phyloP scores from a whole-genome alignment of 257 asterid genomes.

The Solanum dulcamara region DNA sequence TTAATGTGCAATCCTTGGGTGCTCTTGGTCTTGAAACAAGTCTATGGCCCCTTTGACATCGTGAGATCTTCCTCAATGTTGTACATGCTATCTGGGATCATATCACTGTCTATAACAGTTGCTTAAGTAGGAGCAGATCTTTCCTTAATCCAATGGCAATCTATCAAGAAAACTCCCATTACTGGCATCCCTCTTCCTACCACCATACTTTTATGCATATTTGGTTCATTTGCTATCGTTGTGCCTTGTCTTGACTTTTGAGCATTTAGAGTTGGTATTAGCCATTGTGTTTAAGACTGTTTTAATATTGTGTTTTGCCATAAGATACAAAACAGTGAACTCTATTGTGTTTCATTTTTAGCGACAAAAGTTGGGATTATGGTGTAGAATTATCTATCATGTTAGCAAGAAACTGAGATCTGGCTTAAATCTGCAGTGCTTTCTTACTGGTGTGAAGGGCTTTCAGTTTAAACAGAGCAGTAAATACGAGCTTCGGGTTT shows the following conservation, averaged over 20 bases:
- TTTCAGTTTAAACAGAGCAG: constrained; percentile 49
- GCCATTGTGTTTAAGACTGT: not conserved
- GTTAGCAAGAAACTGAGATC: not conserved
- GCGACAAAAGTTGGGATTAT: not conserved
- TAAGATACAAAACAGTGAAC: not conserved
- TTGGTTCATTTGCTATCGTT: not conserved
- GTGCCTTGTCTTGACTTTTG: not conserved
- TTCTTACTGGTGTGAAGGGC: constrained; percentile 71
- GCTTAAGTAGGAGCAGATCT: not conserved
- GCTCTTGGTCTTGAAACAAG: not conserved
- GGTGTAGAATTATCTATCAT: not conserved
- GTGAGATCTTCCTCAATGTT: not conserved
- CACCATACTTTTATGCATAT: not conserved
- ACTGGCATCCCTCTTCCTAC: not conserved
- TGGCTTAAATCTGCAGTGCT: constrained; percentile 45
- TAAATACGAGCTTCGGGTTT: constrained; percentile 63
- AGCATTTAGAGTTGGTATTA: not conserved
- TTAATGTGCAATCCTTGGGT: not conserved
- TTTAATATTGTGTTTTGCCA: not conserved
- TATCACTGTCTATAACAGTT: not conserved
- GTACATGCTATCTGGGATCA: not conserved
- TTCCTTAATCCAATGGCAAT: not conserved
- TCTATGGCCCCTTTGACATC: not conserved
- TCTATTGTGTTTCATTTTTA: not conserved
- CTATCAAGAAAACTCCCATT: not conserved